Conservation (phyloP, 495 filamentous ascomycete genomes). For the Trichoderma asperelloides region DNA sequence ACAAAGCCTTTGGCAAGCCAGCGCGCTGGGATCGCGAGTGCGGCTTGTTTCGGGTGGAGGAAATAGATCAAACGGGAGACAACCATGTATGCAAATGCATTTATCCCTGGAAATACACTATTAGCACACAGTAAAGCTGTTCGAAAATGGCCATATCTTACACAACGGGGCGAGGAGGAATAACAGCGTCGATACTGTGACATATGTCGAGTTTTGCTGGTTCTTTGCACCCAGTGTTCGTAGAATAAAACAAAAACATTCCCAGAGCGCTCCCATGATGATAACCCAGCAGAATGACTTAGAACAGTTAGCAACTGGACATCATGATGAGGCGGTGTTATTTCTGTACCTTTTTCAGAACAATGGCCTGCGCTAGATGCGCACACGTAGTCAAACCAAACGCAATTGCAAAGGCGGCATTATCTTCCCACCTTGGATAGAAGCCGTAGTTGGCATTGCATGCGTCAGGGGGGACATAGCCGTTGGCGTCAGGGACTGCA, state of each 20-base stretch:
- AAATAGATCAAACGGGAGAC: constrained; percentile 53
- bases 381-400: constrained; percentile 25
- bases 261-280: constrained; percentile 37
- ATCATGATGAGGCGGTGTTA: background rate
- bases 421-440: constrained; percentile 18
- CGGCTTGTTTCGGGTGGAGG: constrained; percentile 35
- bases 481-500: constrained; percentile 21
- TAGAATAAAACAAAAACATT: constrained; percentile 31
- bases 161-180: constrained; percentile 18
- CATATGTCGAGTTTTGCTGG: constrained; percentile 15
- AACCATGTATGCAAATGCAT: constrained; percentile 17
- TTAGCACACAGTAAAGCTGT: background rate
- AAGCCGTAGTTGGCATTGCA: constrained; percentile 28
- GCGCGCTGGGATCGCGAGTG: constrained; percentile 39
- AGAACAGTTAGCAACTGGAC: constrained; percentile 8
- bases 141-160: constrained; percentile 8
- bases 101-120: constrained; percentile 13
- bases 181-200: constrained; percentile 11
- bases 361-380: constrained; percentile 26
- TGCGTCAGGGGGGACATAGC: constrained; percentile 22
- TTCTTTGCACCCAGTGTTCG: constrained; percentile 16
- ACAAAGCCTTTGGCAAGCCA: constrained; percentile 50
- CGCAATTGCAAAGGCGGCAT: constrained; percentile 19
- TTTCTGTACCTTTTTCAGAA: constrained; percentile 16
- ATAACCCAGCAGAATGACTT: constrained; percentile 43